Evolutionary conservation across 768 basidiomycete genomes (phyloP), one percentile per base, ranked within the genome.

Genomic region (Tricholoma terreum): DNA sequence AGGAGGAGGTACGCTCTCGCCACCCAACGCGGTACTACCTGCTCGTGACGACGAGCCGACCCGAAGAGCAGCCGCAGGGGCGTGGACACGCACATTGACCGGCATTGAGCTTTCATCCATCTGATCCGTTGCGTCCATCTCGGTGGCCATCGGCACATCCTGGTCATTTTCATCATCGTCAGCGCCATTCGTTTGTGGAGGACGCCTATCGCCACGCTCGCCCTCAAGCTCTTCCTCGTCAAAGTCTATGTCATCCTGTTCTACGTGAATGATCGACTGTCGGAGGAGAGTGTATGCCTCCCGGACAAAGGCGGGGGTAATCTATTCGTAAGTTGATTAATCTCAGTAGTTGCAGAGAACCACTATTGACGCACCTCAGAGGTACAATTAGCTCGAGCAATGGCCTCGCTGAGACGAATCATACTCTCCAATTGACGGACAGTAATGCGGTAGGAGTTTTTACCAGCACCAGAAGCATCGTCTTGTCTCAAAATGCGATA

Each of bases 211-310:
- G n/a, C 65, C 75, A 8, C 78, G 82, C 61, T 83, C 82, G 17
- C 79, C 84, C 53, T 81, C 79, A 2, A 81, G 73, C 57, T 93
- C 93, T 65, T 96, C 93, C 63, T 95, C 92, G 67, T 98, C 97
- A 71, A 98, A 91, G 69, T 97, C 94, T 66, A 99, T 87, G 65
- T 98, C 96, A 68, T 99, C 97, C 70, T 98, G 94, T 68, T 99
- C 97, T 58, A 99, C 95, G 67, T 98, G 97, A 65, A 99, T 98
- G 73, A 99, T 99, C 2, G 97, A 98, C 69, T 97, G 95, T 22
- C 92, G 86, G 11, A 99, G 78, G 17, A 99, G 86, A 42, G 85
- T 87, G 74, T 91, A 98, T 2, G 97, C 97, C 73, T 99, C 97
- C 38, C 94, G 86, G 19, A 99, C 96, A 69, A 96, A 95, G 2